These are phyloP conservation scores for Penicillium sclerotigenum DNA, from an alignment of 2,329 filamentous ascomycete genomes.

Conservation along the genomic window DNA sequence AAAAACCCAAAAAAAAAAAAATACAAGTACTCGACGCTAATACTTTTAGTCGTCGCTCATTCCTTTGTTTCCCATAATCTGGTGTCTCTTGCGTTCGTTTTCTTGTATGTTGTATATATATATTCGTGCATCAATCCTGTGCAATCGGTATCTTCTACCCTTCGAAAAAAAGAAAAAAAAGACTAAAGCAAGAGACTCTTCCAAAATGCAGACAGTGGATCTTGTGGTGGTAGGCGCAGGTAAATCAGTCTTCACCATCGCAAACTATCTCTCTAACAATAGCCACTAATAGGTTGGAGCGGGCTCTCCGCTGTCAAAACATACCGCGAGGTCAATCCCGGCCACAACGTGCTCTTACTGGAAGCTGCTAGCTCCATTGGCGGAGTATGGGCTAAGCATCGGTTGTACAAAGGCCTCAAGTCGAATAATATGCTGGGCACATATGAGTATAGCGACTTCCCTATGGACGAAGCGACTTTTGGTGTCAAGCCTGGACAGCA, in stretches of 20 bases:
- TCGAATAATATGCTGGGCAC: slow-evolving; percentile 72
- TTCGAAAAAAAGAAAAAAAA: background rate
- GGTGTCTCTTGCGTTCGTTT: background rate
- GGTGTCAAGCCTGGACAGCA: slow-evolving; percentile 52
- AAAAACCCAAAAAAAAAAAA: background rate
- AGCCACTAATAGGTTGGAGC: slow-evolving; percentile 48
- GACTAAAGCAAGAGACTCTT: background rate
- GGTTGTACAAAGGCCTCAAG: slow-evolving; percentile 65
- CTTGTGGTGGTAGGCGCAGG: slow-evolving; percentile 32
- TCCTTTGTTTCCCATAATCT: background rate
- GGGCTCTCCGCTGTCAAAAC: slow-evolving; percentile 62
- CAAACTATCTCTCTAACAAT: slow-evolving; percentile 37
- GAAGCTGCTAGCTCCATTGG: slow-evolving; percentile 59
- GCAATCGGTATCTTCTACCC: background rate
- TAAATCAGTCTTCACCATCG: slow-evolving; percentile 8
- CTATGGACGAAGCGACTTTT: slow-evolving; percentile 59
- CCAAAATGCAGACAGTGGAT: slow-evolving; percentile 28
- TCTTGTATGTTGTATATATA: slow-evolving; percentile 9
- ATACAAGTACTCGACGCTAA: background rate
- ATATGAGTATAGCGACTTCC: slow-evolving; percentile 71
- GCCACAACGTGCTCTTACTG: slow-evolving; percentile 55
- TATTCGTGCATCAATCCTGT: slow-evolving; percentile 1
- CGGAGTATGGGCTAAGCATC: slow-evolving; percentile 66
- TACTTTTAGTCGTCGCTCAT: background rate
- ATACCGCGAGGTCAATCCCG: slow-evolving; percentile 58